Evolutionary conservation across 805 yeast genomes (phyloP), one percentile per base, ranked within the genome.

Genomic region (Metschnikowia picachoensis): DNA sequence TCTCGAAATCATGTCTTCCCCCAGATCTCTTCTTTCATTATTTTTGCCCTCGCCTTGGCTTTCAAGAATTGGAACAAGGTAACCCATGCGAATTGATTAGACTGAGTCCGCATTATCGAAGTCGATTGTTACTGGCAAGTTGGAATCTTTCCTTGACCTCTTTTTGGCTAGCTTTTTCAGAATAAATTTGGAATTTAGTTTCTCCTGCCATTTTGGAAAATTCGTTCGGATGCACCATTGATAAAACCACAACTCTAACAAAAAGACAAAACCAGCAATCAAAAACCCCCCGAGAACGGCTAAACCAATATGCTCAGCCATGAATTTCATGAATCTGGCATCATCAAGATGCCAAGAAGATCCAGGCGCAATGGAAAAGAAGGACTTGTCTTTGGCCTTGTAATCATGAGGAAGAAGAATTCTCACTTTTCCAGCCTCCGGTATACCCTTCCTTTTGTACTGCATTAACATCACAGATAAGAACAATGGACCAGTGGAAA

Each of bases 261-360:
- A 60, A 39, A 72, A 67, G 3, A 72, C 48, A 2, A 59, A 42
- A 9, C 64, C 65, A 3, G 83, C 90, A 40, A 84, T 59, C 14
- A 78, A 49, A 53, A 85, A 82, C 1, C 96, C 96, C 12, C 78
- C 78, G 35, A 85, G 59, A 2, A 88, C 87, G 27, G 90, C 84
- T 34, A 84, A 66, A 13, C 80, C 74, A 53, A 91, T 79, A 64
- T 91, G 96, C 52, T 79, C 75, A 14, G 87, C 89, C 66, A 90
- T 67, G 8, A 78, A 68, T 59, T 86, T 82, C 65, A 90, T 80
- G 60, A 87, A 79, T 44, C 80, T 75, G 10, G 97, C 96, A 64
- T 91, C 97, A 53, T 83, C 88, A 59, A 80, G 68, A 66, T 91
- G 97, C 97, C 97, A 91, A 25, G 95, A 86, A 0, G 95, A 87